A percentile compares a stretch with the other conserved stretches of the same genome.
phyloP scores from a whole-genome alignment of 2,329 filamentous ascomycete species.

The Neocatenulostroma microsporum region DNA sequence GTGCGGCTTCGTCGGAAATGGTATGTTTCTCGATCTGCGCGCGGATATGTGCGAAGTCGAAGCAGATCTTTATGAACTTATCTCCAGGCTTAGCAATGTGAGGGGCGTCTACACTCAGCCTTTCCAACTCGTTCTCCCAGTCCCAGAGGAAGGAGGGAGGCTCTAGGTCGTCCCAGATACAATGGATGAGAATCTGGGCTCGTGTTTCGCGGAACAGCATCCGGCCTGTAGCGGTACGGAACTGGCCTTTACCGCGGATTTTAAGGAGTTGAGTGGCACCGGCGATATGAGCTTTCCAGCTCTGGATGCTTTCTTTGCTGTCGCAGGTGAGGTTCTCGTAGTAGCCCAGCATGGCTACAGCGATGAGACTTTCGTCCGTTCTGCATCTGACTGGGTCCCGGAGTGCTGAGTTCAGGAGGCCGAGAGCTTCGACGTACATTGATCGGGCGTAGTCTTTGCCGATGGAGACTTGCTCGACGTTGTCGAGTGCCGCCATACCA shows the following conservation, averaged over 20 bases:
- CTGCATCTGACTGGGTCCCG: conserved; percentile 23
- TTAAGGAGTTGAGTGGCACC: conserved; percentile 30
- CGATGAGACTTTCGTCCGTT: conserved; percentile 29
- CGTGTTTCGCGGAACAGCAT: conserved; percentile 25
- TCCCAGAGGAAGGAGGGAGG: conserved; percentile 23
- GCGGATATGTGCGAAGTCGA: conserved; percentile 20
- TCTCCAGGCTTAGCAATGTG: conserved; percentile 17
- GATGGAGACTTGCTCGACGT: conserved; percentile 16
- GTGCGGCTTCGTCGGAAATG: conserved; percentile 18
- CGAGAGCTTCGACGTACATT: conserved; percentile 25
- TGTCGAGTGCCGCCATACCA: conserved; percentile 26
- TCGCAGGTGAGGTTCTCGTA: conserved; percentile 32
- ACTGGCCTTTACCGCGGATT: conserved; percentile 25
- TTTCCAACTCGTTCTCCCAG: conserved; percentile 21
- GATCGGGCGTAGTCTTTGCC: conserved; percentile 20
- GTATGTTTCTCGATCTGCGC: conserved; percentile 11
- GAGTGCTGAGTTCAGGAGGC: conserved; percentile 28
- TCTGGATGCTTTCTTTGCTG: conserved; percentile 23
- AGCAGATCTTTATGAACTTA: conserved; percentile 16
- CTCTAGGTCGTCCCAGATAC: conserved; percentile 25
- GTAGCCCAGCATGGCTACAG: conserved; percentile 30
- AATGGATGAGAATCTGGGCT: conserved; percentile 21
- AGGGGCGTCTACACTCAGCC: conserved; percentile 1
- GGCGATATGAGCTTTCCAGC: conserved; percentile 34
- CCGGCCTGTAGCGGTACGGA: conserved; percentile 19